Percentiles rank a stretch among this genome's conserved stretches.
These are phyloP conservation scores for Suillus lakei DNA, from an alignment of 768 basidiomycete species.

Conservation along the genomic window DNA sequence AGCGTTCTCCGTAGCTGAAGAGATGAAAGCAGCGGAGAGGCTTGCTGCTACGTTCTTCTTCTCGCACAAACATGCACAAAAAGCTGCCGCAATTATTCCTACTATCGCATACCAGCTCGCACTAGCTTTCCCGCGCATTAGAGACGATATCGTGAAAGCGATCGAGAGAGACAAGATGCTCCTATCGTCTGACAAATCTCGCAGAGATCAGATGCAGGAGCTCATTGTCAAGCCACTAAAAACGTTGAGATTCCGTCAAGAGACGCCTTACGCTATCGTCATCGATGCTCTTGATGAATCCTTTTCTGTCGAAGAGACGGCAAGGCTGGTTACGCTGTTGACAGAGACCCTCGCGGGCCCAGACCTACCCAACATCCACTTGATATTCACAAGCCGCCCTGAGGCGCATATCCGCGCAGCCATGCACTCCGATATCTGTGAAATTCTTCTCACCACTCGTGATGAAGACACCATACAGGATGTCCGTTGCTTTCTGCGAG, in stretches of 20 bases:
- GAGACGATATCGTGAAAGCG: conserved; percentile 13
- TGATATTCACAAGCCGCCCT: not conserved
- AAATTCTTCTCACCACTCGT: conserved; percentile 4
- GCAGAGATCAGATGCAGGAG: conserved; percentile 17
- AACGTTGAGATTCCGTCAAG: conserved; percentile 8
- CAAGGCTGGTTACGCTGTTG: conserved; percentile 13
- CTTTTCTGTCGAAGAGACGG: conserved; percentile 14
- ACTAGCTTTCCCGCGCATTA: conserved; percentile 9
- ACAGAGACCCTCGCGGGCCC: conserved; percentile 14
- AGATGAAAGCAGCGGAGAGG: conserved; percentile 3
- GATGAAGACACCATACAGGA: conserved; percentile 16
- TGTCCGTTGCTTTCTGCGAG: conserved; percentile 16
- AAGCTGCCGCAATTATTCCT: conserved; percentile 10
- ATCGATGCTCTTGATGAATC: conserved; percentile 15
- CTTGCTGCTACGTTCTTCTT: conserved; percentile 23
- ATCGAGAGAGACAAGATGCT: conserved; percentile 15
- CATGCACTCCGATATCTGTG: conserved; percentile 9
- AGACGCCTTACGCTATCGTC: not conserved
- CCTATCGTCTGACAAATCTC: not conserved
- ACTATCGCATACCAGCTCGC: conserved; percentile 24
- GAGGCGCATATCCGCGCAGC: not conserved
- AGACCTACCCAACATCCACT: not conserved
- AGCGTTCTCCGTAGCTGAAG: not conserved
- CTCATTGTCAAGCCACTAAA: conserved; percentile 18
- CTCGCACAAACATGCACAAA: conserved; percentile 14